These are phyloP conservation scores for Zygotorulaspora mrakii DNA, from an alignment of 1,139 yeast species.

Conservation along the genomic window DNA sequence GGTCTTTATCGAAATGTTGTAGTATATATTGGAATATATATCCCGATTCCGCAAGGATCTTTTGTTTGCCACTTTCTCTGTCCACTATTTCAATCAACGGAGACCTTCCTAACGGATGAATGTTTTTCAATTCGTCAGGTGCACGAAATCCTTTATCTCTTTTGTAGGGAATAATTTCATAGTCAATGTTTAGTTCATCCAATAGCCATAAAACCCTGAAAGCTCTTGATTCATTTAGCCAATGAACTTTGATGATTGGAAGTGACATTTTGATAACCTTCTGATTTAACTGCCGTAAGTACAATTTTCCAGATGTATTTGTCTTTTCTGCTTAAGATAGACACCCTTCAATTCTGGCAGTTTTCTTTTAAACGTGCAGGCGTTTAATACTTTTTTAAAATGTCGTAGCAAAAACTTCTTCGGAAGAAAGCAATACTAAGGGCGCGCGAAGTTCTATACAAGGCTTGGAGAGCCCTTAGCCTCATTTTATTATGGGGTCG, in stretches of 20 bases:
- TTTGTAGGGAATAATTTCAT: conserved; percentile 48
- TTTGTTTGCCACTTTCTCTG: conserved; percentile 32
- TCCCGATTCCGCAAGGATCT: conserved; percentile 47
- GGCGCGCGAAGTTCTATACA: no score
- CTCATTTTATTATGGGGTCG: no score
- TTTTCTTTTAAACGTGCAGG: no score
- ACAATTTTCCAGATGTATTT: no score
- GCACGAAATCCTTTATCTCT: conserved; percentile 44
- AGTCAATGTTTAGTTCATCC: conserved; percentile 50
- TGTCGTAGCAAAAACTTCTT: no score
- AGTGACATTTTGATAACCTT: conserved; percentile 16
- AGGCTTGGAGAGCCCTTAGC: no score
- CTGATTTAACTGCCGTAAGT: no score
- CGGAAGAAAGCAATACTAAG: no score
- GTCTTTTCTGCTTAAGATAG: no score
- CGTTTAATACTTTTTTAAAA: no score
- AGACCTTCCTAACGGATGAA: conserved; percentile 56
- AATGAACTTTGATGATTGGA: conserved; percentile 31
- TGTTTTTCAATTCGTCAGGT: conserved; percentile 44
- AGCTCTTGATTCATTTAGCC: conserved; percentile 54
- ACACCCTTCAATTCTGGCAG: no score
- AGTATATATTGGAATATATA: conserved; percentile 46
- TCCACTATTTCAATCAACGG: conserved; percentile 56
- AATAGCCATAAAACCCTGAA: conserved; percentile 54
- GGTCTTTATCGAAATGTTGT: conserved; percentile 41